Percentiles rank a stretch among this genome's conserved stretches.
phyloP scores from a whole-genome alignment of 108 stramenopile species.

The Cyclostephanos invisitatus region DNA sequence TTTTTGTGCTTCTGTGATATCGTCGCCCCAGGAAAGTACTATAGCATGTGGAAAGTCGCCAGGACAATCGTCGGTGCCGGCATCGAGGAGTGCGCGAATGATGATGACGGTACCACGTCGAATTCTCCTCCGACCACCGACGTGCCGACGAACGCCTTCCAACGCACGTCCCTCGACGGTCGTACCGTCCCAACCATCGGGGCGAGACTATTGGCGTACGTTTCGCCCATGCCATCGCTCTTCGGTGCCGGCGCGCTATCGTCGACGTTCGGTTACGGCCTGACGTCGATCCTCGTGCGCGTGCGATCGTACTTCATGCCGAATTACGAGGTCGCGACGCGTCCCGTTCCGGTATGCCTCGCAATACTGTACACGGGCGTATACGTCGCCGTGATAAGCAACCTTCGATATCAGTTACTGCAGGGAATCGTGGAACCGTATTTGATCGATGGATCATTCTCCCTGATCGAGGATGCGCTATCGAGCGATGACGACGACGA shows the following conservation, averaged over 20 bases:
- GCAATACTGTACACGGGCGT: constrained; percentile 74
- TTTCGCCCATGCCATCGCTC: constrained; percentile 64
- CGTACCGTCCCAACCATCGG: constrained; percentile 45
- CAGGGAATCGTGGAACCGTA: constrained; percentile 77
- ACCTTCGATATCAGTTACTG: constrained; percentile 81
- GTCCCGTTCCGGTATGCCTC: constrained; percentile 57
- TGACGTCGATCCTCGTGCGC: constrained; percentile 48
- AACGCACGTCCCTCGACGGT: constrained; percentile 61
- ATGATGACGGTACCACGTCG: background rate
- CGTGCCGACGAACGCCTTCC: constrained; percentile 85
- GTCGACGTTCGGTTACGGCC: constrained; percentile 72
- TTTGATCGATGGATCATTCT: constrained; percentile 57
- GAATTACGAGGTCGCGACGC: constrained; percentile 49
- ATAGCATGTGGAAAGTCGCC: constrained; percentile 81
- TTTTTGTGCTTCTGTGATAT: no score
- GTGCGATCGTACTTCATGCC: constrained; percentile 56
- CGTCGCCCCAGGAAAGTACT: constrained; percentile 24
- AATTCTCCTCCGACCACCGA: constrained; percentile 4
- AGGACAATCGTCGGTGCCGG: constrained; percentile 28
- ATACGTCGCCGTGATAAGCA: constrained; percentile 76
- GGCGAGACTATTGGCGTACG: constrained; percentile 55
- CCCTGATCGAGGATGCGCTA: constrained; percentile 12
- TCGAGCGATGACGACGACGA: background rate
- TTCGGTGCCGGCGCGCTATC: constrained; percentile 74
- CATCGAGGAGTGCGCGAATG: background rate